Conservation (phyloP, 306 rosid genomes). For the Cucumis hystrix region DNA sequence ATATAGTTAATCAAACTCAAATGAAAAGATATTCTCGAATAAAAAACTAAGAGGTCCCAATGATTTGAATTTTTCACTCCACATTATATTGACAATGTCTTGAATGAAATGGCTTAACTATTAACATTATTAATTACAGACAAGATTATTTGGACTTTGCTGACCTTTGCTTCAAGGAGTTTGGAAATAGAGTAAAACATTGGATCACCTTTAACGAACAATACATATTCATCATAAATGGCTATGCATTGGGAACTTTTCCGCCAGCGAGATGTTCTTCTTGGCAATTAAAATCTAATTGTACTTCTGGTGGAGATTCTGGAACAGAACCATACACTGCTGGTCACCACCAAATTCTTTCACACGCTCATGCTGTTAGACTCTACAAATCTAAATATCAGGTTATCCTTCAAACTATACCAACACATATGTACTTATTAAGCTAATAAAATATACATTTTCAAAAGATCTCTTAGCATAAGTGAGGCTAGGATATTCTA, state of each 20-base stretch:
- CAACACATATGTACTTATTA: too few species aligned
- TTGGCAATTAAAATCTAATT: too few species aligned
- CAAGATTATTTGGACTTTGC: slow-evolving; percentile 32
- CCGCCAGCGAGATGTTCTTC: slow-evolving; percentile 46
- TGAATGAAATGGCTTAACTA: too few species aligned
- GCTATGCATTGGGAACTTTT: slow-evolving; percentile 7
- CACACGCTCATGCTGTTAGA: slow-evolving; percentile 41
- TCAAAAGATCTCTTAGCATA: too few species aligned
- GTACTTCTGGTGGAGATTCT: slow-evolving; percentile 26
- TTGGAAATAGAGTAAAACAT: slow-evolving; percentile 45
- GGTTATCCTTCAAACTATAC: not conserved
- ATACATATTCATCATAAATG: not conserved
- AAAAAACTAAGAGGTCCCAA: too few species aligned
- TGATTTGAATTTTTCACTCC: too few species aligned
- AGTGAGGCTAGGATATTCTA: too few species aligned
- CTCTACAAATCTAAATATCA: slow-evolving; percentile 27
- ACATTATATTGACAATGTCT: too few species aligned
- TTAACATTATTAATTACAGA: slow-evolving; percentile 7
- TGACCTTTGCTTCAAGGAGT: slow-evolving; percentile 37
- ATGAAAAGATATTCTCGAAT: too few species aligned
- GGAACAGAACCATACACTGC: slow-evolving; percentile 49
- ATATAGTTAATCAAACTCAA: too few species aligned
- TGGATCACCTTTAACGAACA: slow-evolving; percentile 66
- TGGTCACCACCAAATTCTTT: slow-evolving; percentile 40
- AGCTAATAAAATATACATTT: too few species aligned